Evolutionary conservation across 768 basidiomycete species (phyloP).

Genomic region (Podaxis sp.): DNA sequence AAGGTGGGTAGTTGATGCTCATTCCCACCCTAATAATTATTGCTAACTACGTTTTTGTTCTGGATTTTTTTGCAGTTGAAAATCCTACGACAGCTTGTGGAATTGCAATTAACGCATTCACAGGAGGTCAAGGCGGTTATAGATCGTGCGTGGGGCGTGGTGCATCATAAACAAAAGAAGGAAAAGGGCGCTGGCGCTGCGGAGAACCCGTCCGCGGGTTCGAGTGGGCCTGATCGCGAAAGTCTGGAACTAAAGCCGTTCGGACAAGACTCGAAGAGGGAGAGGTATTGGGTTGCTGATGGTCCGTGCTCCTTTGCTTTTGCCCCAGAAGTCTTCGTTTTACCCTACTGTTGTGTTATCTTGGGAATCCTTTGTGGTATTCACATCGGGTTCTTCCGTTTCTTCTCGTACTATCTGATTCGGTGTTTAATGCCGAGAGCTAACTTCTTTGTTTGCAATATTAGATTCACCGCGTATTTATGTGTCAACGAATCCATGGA

Average conservation of each 20-base stretch:
- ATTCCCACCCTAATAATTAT: background rate
- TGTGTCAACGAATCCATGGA: slow-evolving; percentile 88
- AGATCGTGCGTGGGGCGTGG: slow-evolving; percentile 86
- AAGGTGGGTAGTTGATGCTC: slow-evolving; percentile 48
- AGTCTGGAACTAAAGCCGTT: slow-evolving; percentile 66
- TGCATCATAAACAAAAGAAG: slow-evolving; percentile 84
- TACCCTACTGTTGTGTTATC: slow-evolving; percentile 58
- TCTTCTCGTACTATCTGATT: slow-evolving; percentile 13
- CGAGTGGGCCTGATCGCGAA: slow-evolving; percentile 67
- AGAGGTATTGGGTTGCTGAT: slow-evolving; percentile 86
- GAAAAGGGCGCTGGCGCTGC: slow-evolving; percentile 59
- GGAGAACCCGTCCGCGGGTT: slow-evolving; percentile 34
- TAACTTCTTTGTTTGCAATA: slow-evolving; percentile 24
- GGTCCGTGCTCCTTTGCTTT: slow-evolving; percentile 67
- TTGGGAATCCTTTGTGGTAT: background rate
- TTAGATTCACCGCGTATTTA: slow-evolving; percentile 86
- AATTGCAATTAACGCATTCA: slow-evolving; percentile 75
- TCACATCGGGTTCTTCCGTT: background rate
- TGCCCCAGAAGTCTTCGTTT: slow-evolving; percentile 57
- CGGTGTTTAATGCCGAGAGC: slow-evolving; percentile 25
- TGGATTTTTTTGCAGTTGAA: slow-evolving; percentile 54
- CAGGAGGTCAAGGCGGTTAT: slow-evolving; percentile 67
- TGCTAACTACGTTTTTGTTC: background rate
- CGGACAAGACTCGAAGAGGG: slow-evolving; percentile 74
- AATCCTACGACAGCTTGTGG: slow-evolving; percentile 81